phyloP scores from a whole-genome alignment of 73 alveolate genomes.

The Tetrahymena thermophila region DNA sequence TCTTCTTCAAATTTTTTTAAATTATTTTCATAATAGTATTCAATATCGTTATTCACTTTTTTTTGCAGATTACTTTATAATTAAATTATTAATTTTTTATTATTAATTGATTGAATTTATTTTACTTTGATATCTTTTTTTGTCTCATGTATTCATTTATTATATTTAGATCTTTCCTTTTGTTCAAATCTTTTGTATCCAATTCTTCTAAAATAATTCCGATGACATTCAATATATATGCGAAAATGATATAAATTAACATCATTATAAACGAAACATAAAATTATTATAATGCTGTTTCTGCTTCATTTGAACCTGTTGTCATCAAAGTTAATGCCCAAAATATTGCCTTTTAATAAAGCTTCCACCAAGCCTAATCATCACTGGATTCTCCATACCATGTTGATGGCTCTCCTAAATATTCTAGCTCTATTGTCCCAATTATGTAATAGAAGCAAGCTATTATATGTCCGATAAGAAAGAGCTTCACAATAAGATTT shows the following conservation, averaged over 20 bases:
- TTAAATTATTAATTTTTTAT: neutral
- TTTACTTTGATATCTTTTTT: neutral
- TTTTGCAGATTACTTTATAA: neutral
- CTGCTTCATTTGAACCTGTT: neutral
- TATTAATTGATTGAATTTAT: neutral
- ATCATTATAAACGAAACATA: neutral
- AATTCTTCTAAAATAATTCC: neutral
- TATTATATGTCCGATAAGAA: neutral
- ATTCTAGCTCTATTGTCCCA: neutral
- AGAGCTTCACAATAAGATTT: neutral
- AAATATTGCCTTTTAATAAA: neutral
- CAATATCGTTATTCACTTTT: neutral
- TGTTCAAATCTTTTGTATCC: neutral
- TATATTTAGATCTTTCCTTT: neutral
- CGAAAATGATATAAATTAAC: neutral
- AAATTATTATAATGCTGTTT: neutral
- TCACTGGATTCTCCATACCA: neutral
- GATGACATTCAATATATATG: neutral
- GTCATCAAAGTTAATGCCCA: neutral
- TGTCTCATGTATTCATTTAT: neutral
- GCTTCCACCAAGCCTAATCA: neutral
- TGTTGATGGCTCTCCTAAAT: neutral
- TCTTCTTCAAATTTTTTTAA: neutral
- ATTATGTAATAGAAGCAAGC: neutral
- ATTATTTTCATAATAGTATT: neutral